Base-by-base conservation (phyloP, 2,329 filamentous ascomycete species). In the Exophiala lecanii-corni region DNA sequence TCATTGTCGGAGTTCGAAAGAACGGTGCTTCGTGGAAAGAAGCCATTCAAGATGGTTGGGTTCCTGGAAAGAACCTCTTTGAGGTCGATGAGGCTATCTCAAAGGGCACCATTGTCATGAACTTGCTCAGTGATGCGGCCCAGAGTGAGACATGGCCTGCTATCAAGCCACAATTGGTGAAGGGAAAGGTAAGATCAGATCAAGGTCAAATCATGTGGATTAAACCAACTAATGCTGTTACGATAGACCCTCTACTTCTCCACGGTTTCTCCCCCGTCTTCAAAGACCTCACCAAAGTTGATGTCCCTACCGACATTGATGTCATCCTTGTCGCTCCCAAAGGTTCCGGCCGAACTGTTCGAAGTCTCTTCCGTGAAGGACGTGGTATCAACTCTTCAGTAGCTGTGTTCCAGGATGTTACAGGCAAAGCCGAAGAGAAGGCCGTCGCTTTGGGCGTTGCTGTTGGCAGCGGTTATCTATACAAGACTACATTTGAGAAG, bases 401-500 rank as follows among this genome's bases (percentile, higher is more conserved):
- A 64, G 92, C 92, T 70, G 89, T 98, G 73, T 97, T 71, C 85
- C 92, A 98, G 76, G 92, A 98, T 67, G 89, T 97, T 56, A 95
- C 89, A 54, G 92, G 92, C 71, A 86, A 96, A 74, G 92, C 92
- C 64, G 82, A 97, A 78, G 92, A 98, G 82, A 94, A 91, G 81
- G 92, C 92, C 61, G 75, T 95, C 62, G 92, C 92, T 59, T 82
- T 98, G 61, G 92, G 92, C 76, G 91, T 97, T 55, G 92, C 91
- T 66, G 86, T 98, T 67, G 92, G 91, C 69, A 89, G 84, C 63
- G 92, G 92, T 65, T 98, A 98, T 81, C 86, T 98, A 61, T 98
- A 98, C 82, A 86, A 97, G 85, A 98, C 92, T 67, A 98, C 92
- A 68, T 98, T 98, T 66, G 85, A 98, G 82, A 98, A 98, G 85